phyloP scores from a whole-genome alignment of 2,329 filamentous ascomycete species.

The Neonectria neomacrospora region DNA sequence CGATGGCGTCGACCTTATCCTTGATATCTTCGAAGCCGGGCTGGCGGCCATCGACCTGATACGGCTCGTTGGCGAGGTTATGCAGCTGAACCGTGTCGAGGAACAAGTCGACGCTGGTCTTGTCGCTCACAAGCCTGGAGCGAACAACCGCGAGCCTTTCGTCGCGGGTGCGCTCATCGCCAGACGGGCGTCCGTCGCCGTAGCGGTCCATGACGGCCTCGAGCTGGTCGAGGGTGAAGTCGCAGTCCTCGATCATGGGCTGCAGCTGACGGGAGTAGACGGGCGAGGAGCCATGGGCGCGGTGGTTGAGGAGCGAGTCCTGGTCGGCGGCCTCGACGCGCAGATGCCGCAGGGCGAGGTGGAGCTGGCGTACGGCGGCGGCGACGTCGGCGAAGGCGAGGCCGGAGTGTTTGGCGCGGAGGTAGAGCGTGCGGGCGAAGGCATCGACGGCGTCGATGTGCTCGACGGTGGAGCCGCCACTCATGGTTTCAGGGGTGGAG shows the following conservation, averaged over 20 bases:
- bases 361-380: constrained; percentile 62
- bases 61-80: constrained; percentile 54
- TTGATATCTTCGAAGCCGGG: constrained; percentile 64
- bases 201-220: constrained; percentile 63
- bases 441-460: constrained; percentile 67
- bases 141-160: constrained; percentile 56
- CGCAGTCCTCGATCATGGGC: constrained; percentile 65
- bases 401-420: constrained; percentile 59
- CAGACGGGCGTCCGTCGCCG: constrained; percentile 42
- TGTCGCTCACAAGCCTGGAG: constrained; percentile 62
- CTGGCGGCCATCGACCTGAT: constrained; percentile 50
- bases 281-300: constrained; percentile 46
- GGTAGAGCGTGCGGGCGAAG: constrained; percentile 65
- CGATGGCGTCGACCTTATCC: constrained; percentile 69
- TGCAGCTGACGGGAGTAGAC: constrained; percentile 62
- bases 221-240: constrained; percentile 65
- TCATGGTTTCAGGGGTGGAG: constrained; percentile 42
- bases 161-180: constrained; percentile 49
- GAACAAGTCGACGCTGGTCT: constrained; percentile 64
- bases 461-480: constrained; percentile 49
- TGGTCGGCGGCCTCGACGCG: constrained; percentile 67
- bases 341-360: constrained; percentile 67
- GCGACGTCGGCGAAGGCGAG: constrained; percentile 63
- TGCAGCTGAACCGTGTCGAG: constrained; percentile 68
- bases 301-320: constrained; percentile 64